phyloP scores from a whole-genome alignment of 1,139 yeast species.

The Taphrina sp. region DNA sequence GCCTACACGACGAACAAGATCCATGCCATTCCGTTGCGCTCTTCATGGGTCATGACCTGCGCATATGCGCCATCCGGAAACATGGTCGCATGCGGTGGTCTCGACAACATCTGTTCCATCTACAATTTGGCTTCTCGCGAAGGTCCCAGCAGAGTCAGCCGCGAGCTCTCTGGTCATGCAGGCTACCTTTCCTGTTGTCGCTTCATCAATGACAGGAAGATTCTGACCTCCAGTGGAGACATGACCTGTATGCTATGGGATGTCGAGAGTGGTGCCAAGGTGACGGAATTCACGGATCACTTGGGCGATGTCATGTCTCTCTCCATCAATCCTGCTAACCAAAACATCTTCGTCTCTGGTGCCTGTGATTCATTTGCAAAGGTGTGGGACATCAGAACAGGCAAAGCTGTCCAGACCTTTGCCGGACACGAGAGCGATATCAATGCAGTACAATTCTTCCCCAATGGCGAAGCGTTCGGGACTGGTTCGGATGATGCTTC shows the following conservation, averaged over 20 bases:
- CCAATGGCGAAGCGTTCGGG: slow-evolving; percentile 58
- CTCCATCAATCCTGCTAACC: slow-evolving; percentile 43
- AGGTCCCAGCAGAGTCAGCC: slow-evolving; percentile 36
- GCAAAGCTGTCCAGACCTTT: slow-evolving; percentile 59
- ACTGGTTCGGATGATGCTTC: slow-evolving; percentile 81
- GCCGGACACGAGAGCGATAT: slow-evolving; percentile 64
- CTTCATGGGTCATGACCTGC: slow-evolving; percentile 77
- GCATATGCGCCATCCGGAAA: slow-evolving; percentile 66
- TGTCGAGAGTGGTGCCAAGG: slow-evolving; percentile 56
- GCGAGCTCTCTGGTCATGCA: slow-evolving; percentile 57
- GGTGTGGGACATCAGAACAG: slow-evolving; percentile 66
- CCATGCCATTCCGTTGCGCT: slow-evolving; percentile 57
- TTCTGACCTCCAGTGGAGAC: slow-evolving; percentile 79
- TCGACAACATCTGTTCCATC: slow-evolving; percentile 74
- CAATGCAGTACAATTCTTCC: slow-evolving; percentile 63
- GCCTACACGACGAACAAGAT: slow-evolving; percentile 68
- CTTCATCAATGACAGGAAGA: slow-evolving; percentile 56
- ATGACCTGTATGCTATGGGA: slow-evolving; percentile 84
- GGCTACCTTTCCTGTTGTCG: slow-evolving; percentile 78
- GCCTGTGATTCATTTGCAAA: slow-evolving; percentile 71
- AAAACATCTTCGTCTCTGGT: slow-evolving; percentile 60
- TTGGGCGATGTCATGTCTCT: slow-evolving; percentile 74
- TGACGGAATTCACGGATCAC: slow-evolving; percentile 67
- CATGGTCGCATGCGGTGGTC: slow-evolving; percentile 75
- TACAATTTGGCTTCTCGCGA: slow-evolving; percentile 50